Evolutionary conservation across 2,329 filamentous ascomycete genomes (phyloP), one percentile per base, ranked within the genome.

Genomic region (Claviceps humidiphila): DNA sequence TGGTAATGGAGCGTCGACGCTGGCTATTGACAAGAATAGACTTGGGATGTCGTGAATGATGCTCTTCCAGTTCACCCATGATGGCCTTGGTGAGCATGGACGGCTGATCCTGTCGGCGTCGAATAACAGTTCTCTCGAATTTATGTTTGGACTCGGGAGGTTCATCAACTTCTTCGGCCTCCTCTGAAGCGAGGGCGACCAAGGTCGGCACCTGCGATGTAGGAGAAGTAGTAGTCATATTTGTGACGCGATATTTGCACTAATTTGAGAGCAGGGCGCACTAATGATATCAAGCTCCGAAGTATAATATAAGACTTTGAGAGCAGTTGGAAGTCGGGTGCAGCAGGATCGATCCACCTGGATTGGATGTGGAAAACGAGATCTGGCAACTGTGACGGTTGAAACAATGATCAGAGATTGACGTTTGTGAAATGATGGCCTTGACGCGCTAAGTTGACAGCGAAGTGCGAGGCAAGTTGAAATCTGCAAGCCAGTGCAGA

Each of bases 21-120:
- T 68, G 65, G 22, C 63, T 65, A 51, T 60, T 62, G n/a, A 61
- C 58, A 42, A 68, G 59, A 44, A 66, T 63, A 13, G 70, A 66
- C 38, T 66, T 66, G 45, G 63, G 59, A 46, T 67, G 70, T 51
- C 68, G 69, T 58, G 71, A 54, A 5, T 63, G 56, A 37, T 78
- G 76, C 58, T 83, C 72, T 65, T 85, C 81, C 1, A 82, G 79
- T 49, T 77, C 76, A 61, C 76, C 80, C 67, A 84, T 81, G 51
- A 97, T 79, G 39, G 90, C 91, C 64, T 82, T 84, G 24, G 93
- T 97, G 61, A 98, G 74, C 41, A 98, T 78, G 14, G 93, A 97
- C 61, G 89, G 80, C 59, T 87, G 81, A 51, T 78, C 75, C 37
- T 66, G 71, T 38, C 75, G 68, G 41, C 71, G 69, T 61, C 72